Base-by-base conservation (phyloP, 192 early-diverging fungal species). In the Irineochytrium annulatum region DNA sequence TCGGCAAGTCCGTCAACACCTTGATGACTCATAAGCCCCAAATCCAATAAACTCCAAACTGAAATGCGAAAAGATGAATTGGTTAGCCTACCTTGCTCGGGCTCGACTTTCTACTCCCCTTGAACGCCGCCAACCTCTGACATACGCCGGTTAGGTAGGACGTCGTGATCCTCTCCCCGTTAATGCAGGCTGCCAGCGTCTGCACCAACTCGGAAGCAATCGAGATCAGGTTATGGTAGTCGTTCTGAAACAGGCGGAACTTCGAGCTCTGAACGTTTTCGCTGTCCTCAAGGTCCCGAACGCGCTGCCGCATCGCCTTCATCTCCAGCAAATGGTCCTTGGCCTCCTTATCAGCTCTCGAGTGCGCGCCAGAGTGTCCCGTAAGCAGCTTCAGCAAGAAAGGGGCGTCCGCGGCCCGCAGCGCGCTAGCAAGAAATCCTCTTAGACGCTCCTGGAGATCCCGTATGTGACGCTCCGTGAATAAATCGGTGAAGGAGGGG, bases 141-240 rank as follows among this genome's bases (percentile, higher is more conserved):
- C 60, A 58, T 20, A 82, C 66, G 14, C 65, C 66, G 17, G 69
- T 32, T 31, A 82, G 52, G 49, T 82, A 82, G n/a, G 67, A 28
- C 4, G 75, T 57, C 1, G 75, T 71, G 27, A 82, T 82, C 62
- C 72, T 71, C 46, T 77, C 69, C 16, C 76, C 73, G 49, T 74
- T 77, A 31, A 82, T 70, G 32, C 63, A 69, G 4, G 71, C 63
- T 17, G 73, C 73, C 2, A 82, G 53, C 16, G 75, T 74, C 44
- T 74, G 72, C 0, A 82, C 77, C 39, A 82, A 69, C 52, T 82
- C 80, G 3, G 70, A 67, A 2, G 80, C 72, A n/a, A 82, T 74
- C 39, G 76, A 65, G 13, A 82, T 69, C 20, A 82, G 44, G 58
- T 77, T 78, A 46, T 82, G 80, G 55, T 82, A 80, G 49, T 78